Evolutionary conservation across 2,329 filamentous ascomycete species (phyloP), one percentile per base, ranked within the genome.

Genomic region (Capronia epimyces): DNA sequence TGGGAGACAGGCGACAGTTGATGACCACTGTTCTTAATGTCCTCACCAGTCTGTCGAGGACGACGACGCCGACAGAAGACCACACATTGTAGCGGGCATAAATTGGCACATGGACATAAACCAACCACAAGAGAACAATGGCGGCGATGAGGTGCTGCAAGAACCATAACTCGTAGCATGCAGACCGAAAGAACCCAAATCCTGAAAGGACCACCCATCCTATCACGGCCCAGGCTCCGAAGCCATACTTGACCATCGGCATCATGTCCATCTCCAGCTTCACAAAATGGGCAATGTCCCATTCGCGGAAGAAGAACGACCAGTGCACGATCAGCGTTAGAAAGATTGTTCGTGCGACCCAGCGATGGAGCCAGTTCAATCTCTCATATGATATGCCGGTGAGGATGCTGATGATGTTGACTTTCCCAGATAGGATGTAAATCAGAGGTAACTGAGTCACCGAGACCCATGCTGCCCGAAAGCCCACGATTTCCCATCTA

Each of bases 401-500:
- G 12, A 76, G 54, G 12, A 71, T 60, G 8, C 70, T 74, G 55
- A 78, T 71, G 40, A 80, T 68, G 57, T 79, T 81, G 50, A 74
- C 73, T 64, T 78, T 79, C 6, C 76, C 76, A 1, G 77, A 71
- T 21, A 81, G 70, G n/a, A 81, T 65, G 56, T 79, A 76, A 43
- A 81, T 69, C 20, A 81, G 62, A 1, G 78, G 78, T 2, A 81
- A 58, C 57, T 81, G 78, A 9, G 71, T 68, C 40, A 81, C 67
- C 7, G 75, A 71, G 27, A 81, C 69, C 50, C 74, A 77, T 3
- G 75, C 78, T 3, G 74, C 74, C 18, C 78, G 72, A 59, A 80
- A 81, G 12, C 74, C 80, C 47, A 82, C 72, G 40, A 73, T 68
- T 60, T 83, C 79, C 69, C 75, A 79, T 39, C 69, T 67, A 43